Conservation (phyloP, 106 monocot genomes). For the Acorus gramineus region DNA sequence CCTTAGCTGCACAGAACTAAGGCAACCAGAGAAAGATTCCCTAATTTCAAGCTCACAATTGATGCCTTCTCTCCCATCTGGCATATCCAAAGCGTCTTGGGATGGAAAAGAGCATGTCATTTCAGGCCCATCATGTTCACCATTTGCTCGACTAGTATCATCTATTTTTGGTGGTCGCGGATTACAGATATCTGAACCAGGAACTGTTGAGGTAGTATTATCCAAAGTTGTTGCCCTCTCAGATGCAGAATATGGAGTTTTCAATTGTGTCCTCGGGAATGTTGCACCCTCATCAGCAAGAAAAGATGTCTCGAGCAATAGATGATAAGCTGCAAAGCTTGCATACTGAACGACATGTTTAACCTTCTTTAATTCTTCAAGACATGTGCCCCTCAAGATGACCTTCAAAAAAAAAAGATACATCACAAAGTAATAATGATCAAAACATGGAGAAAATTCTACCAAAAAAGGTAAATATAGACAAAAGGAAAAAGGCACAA, state of each 20-base stretch:
- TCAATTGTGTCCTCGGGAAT: constrained; percentile 33
- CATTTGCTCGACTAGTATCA: not conserved
- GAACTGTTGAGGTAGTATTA: constrained; percentile 2
- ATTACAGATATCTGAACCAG: constrained; percentile 8
- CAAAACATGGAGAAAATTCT: not conserved
- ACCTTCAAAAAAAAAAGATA: constrained; percentile 33
- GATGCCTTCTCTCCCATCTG: not conserved
- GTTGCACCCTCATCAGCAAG: constrained; percentile 86
- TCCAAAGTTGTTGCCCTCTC: constrained; percentile 7
- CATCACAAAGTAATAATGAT: not conserved
- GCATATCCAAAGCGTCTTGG: no score
- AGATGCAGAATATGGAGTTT: not conserved
- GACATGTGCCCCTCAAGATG: constrained; percentile 49
- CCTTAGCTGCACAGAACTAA: no score
- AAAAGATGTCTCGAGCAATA: constrained; percentile 81
- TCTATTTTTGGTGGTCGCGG: not conserved
- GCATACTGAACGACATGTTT: constrained; percentile 74
- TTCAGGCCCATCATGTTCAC: no score
- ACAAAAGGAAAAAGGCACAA: no score
- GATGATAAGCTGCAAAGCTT: constrained; percentile 90
- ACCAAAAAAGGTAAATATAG: not conserved
- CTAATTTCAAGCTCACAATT: constrained; percentile 9
- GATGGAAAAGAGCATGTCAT: no score
- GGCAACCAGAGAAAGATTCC: no score
- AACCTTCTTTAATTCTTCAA: constrained; percentile 69